Percentiles rank a stretch among this genome's conserved stretches.
Evolutionary conservation across 345 rosid species (phyloP).

Genomic region (Draba incana): DNA sequence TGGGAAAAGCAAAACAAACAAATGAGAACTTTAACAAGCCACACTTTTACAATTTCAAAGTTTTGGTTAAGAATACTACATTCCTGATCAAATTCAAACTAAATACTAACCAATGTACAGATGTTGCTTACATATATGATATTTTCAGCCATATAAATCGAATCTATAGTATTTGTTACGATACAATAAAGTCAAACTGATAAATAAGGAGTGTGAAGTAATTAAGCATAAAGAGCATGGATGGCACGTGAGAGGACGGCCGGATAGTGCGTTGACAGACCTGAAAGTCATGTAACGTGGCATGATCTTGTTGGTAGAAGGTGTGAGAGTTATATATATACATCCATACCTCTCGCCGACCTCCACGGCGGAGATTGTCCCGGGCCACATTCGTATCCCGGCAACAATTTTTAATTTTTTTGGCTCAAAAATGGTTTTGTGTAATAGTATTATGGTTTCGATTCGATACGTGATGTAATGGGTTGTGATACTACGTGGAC

Average conservation of each 20-base stretch:
- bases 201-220: slow-evolving; percentile 12
- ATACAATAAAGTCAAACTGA: slow-evolving; percentile 23
- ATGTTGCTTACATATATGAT: background rate
- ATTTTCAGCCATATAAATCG: background rate
- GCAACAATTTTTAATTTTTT: background rate
- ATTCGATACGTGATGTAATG: slow-evolving; percentile 5
- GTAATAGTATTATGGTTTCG: slow-evolving; percentile 15
- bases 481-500: slow-evolving; percentile 27
- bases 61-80: background rate
- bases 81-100: background rate
- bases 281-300: slow-evolving; percentile 36
- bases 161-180: background rate
- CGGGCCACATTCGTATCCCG: slow-evolving; percentile 31
- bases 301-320: background rate
- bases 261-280: background rate
- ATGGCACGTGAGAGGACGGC: slow-evolving; percentile 33
- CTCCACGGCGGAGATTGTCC: slow-evolving; percentile 38
- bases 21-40: too few relatives aligned
- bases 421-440: background rate
- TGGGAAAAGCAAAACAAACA: too few relatives aligned
- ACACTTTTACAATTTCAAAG: background rate
- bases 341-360: slow-evolving; percentile 38
- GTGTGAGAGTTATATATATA: slow-evolving; percentile 18
- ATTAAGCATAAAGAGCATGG: slow-evolving; percentile 8
- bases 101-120: background rate